These are phyloP conservation scores for Kregervanrija pseudodelftensis DNA, from an alignment of 805 yeast species.

Conservation along the genomic window DNA sequence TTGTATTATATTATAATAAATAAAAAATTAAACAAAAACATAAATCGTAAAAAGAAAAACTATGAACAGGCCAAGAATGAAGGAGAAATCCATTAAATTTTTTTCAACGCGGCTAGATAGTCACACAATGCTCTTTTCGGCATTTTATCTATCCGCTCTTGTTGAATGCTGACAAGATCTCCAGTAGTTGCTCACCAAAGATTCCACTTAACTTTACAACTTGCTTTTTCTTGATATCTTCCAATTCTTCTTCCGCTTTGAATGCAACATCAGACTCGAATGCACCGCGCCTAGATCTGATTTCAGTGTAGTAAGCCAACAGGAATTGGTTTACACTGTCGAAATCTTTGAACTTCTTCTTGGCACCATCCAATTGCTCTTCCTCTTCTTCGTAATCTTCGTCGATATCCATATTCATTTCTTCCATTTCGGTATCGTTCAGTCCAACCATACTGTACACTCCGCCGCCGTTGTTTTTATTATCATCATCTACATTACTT, in stretches of 20 bases:
- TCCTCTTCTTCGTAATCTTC: neutral
- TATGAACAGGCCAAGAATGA: too few relatives aligned
- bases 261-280: conserved; percentile 14
- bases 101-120: too few relatives aligned
- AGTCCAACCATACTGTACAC: conserved; percentile 29
- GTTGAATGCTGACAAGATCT: too few relatives aligned
- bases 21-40: too few relatives aligned
- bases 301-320: neutral
- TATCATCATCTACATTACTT: conserved; percentile 14
- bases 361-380: neutral
- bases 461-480: conserved; percentile 7
- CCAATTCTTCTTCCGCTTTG: conserved; percentile 17
- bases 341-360: conserved; percentile 1
- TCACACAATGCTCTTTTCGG: too few relatives aligned
- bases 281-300: conserved; percentile 3
- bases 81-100: too few relatives aligned
- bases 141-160: too few relatives aligned
- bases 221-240: conserved; percentile 9
- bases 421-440: conserved; percentile 34
- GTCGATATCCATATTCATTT: conserved; percentile 31
- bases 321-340: neutral
- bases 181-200: too few relatives aligned
- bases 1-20: too few relatives aligned
- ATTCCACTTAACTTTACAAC: too few relatives aligned
- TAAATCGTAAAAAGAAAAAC: too few relatives aligned